These are phyloP conservation scores for Paramecium caudatum DNA, from an alignment of 73 alveolate species.

Conservation along the genomic window DNA sequence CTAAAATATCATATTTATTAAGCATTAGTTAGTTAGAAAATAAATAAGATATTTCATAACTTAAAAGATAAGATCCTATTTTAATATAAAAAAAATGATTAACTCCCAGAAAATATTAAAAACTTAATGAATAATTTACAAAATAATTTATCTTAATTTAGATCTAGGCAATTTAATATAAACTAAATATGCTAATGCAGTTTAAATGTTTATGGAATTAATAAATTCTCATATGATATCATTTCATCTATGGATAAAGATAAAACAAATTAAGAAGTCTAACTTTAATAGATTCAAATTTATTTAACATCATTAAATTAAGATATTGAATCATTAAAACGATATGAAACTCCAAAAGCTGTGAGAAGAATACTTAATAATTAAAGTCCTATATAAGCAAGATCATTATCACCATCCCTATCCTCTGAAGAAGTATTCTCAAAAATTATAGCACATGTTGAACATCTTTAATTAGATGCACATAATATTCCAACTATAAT, in stretches of 20 bases:
- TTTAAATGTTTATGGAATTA: neutral
- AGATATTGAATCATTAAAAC: constrained; percentile 29
- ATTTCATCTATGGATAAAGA: neutral
- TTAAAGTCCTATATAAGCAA: neutral
- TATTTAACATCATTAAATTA: constrained; percentile 49
- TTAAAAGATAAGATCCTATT: neutral
- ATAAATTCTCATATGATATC: neutral
- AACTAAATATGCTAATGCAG: constrained; percentile 25
- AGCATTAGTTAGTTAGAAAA: constrained; percentile 49
- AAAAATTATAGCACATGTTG: constrained; percentile 33
- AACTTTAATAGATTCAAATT: constrained; percentile 14
- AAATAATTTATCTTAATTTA: neutral
- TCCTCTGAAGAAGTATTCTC: constrained; percentile 50
- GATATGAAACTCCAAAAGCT: constrained; percentile 57
- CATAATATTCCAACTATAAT: constrained; percentile 39
- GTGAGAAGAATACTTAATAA: constrained; percentile 35
- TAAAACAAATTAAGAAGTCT: neutral
- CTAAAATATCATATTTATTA: neutral
- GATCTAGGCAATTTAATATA: neutral
- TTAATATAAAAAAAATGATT: neutral
- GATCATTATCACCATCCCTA: constrained; percentile 30
- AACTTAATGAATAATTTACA: neutral
- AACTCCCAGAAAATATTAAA: neutral
- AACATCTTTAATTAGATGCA: constrained; percentile 1
- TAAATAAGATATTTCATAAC: neutral